Base-by-base conservation (phyloP, 768 basidiomycete genomes). In the Leucogyrophana mollusca region DNA sequence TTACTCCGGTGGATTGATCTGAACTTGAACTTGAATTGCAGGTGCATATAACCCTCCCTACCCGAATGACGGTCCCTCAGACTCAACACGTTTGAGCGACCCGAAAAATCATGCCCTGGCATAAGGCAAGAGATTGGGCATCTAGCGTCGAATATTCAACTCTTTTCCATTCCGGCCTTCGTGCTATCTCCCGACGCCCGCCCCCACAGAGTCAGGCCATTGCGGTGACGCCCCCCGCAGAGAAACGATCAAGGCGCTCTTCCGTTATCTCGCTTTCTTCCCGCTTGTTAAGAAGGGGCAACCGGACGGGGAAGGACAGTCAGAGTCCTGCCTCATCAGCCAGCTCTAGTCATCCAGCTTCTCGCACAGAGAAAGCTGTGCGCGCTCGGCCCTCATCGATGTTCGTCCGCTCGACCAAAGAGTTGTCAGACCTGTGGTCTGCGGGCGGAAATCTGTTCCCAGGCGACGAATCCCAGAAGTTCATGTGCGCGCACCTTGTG, bases 161-260 rank as follows among this genome's bases (percentile, higher is more conserved):
- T 27, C 34, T 69, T 39, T 69, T 69, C 45, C 58, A 66, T 40
- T 70, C 68, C 9, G 68, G 68, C 10, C 54, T 69, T 8, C 56
- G 53, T n/a, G 56, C 54, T 3, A 68, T 68, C 33, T 62, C 67
- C 9, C 34, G 32, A 8, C 38, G 42, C 11, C 44, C 59, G 16
- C 35, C 39, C 2, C 27, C 23, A 13, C 43, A 46, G 30, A 22
- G 42, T 1, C 50, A 47, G 34, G 20, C 50, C 9, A 36, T 37
- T 18, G 16, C 34, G 23, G 24, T 17, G 4, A 18, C 56, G 9
- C 42, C 50, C 8, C 34, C 51, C 14, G 9, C 18, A 2, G 33
- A 49, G 24, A 40, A 52, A 24, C n/a, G 8, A 16, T 16, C 20
- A 43, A 48, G 21, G 45, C 42, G 34, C 11, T 49, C 45, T 2